Percentiles rank a stretch among this genome's conserved stretches.
These are phyloP conservation scores for Penicillium arizonense DNA, from an alignment of 495 filamentous ascomycete species.

Conservation along the genomic window DNA sequence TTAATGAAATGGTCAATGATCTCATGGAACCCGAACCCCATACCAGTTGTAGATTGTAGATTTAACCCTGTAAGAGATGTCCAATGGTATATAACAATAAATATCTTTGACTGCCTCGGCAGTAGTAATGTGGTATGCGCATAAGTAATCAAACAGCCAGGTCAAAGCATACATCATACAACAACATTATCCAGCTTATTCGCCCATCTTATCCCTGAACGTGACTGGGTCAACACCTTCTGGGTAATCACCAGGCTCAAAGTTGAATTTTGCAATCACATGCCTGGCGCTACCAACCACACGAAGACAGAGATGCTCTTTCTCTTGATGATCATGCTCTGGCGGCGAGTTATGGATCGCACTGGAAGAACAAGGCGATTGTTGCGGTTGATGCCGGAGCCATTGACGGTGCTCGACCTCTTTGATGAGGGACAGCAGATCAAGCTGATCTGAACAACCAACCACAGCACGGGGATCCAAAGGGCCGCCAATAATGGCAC, in stretches of 20 bases:
- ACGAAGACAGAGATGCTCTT: constrained; percentile 36
- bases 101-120: background rate
- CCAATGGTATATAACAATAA: background rate
- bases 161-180: background rate
- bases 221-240: constrained; percentile 22
- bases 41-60: constrained; percentile 2
- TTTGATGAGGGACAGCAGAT: constrained; percentile 35
- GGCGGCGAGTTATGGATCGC: background rate
- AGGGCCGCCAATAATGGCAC: constrained; percentile 34
- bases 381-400: constrained; percentile 35
- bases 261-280: constrained; percentile 42
- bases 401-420: constrained; percentile 45
- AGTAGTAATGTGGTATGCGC: constrained; percentile 1
- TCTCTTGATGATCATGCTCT: constrained; percentile 22
- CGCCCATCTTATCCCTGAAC: background rate
- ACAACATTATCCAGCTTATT: constrained; percentile 1
- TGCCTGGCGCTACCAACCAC: constrained; percentile 37
- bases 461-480: constrained; percentile 19
- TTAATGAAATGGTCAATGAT: constrained; percentile 27
- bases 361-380: no score
- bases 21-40: background rate
- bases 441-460: constrained; percentile 25
- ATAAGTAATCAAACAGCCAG: background rate
- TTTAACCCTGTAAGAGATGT: background rate
- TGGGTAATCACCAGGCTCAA: constrained; percentile 40